These are phyloP conservation scores for Candida ponderosae DNA, from an alignment of 805 yeast genomes.

Conservation along the genomic window DNA sequence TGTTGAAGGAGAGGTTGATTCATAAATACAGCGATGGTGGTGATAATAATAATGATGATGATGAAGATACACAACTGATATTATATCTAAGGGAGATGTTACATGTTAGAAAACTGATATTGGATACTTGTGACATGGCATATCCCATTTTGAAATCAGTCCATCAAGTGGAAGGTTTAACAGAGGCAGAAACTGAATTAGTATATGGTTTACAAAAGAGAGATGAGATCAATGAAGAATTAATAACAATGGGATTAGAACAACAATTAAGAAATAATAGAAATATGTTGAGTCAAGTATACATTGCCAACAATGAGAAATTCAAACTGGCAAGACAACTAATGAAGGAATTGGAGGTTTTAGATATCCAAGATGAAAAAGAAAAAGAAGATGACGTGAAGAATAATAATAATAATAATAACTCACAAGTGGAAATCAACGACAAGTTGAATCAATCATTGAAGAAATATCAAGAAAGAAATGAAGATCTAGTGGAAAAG, in stretches of 20 bases:
- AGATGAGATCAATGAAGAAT: conserved; percentile 7
- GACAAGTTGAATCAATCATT: background rate
- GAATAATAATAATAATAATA: background rate
- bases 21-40: background rate
- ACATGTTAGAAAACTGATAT: background rate
- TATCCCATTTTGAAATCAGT: conserved; percentile 15
- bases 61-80: background rate
- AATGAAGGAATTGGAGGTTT: conserved; percentile 1
- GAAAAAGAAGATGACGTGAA: background rate
- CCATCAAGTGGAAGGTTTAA: conserved; percentile 18
- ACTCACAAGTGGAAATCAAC: conserved; percentile 2
- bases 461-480: background rate
- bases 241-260: background rate
- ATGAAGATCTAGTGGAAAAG: conserved; percentile 5
- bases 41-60: conserved; percentile 3
- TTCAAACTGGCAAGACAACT: conserved; percentile 1
- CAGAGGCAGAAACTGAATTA: conserved; percentile 8
- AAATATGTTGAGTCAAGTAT: no score
- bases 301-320: background rate
- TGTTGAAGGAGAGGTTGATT: background rate
- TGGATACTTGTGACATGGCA: conserved; percentile 5
- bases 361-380: no score
- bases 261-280: background rate
- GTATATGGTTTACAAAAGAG: conserved; percentile 2
- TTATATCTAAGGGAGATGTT: background rate